Evolutionary conservation across 352 stramenopile genomes (phyloP).

Genomic region (Phytophthora brassicae): DNA sequence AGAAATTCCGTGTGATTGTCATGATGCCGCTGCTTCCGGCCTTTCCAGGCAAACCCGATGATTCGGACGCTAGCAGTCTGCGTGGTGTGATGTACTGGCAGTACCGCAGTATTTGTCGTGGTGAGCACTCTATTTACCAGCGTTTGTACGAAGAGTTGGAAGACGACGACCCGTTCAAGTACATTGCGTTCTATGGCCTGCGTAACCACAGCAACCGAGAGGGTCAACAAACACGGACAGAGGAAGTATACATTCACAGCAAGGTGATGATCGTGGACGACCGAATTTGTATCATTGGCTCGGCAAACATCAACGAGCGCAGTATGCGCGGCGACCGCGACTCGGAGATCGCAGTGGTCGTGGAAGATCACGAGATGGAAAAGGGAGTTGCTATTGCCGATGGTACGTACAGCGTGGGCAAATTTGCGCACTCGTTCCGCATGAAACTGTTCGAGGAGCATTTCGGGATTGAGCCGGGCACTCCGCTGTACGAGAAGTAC

Average conservation of each 20-base stretch:
- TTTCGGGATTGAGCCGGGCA: conserved; percentile 61
- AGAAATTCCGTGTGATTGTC: conserved; percentile 85
- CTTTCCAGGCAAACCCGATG: conserved; percentile 76
- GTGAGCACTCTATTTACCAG: conserved; percentile 82
- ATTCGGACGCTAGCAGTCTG: conserved; percentile 82
- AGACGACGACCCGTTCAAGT: conserved; percentile 82
- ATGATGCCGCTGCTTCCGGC: conserved; percentile 83
- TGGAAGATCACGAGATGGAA: conserved; percentile 81
- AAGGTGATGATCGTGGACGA: conserved; percentile 92
- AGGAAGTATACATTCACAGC: conserved; percentile 89
- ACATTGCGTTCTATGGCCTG: conserved; percentile 86
- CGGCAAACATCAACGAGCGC: conserved; percentile 87
- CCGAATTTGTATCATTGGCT: conserved; percentile 76
- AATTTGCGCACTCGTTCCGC: conserved; percentile 84
- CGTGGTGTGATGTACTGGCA: conserved; percentile 89
- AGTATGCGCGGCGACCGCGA: conserved; percentile 87
- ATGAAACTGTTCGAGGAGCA: conserved; percentile 89
- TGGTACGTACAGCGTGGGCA: conserved; percentile 57
- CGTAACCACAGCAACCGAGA: conserved; percentile 55
- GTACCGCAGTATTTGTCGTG: conserved; percentile 84
- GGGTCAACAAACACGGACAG: conserved; percentile 49
- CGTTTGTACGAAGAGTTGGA: conserved; percentile 76
- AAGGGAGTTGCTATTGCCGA: conserved; percentile 49
- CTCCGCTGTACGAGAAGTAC: conserved; percentile 58
- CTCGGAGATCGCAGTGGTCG: conserved; percentile 84